These are phyloP conservation scores for Sclerotinia borealis DNA, from an alignment of 2,329 filamentous ascomycete genomes.

Conservation along the genomic window DNA sequence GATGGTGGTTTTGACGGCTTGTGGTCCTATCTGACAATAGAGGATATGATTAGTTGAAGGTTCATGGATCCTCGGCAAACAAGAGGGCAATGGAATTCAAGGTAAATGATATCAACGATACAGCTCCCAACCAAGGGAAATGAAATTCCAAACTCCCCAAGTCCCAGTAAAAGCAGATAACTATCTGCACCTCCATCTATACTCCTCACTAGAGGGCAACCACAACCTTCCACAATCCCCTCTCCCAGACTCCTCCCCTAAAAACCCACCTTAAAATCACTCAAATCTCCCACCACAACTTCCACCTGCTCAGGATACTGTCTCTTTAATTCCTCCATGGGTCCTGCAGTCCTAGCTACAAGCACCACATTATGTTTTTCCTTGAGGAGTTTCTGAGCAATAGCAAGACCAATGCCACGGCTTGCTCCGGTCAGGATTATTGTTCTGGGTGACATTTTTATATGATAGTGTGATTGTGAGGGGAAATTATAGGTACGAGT, in stretches of 20 bases:
- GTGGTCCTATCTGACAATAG: constrained; percentile 42
- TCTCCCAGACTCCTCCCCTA: background rate
- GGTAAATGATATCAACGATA: background rate
- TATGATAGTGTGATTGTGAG: background rate
- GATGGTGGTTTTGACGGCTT: constrained; percentile 59
- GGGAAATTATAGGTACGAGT: too few relatives aligned
- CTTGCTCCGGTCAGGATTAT: constrained; percentile 65
- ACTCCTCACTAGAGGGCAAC: background rate
- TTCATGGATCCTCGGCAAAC: too few relatives aligned
- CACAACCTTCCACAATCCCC: background rate
- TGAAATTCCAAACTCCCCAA: background rate
- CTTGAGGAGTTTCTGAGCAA: constrained; percentile 46
- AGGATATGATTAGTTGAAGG: background rate
- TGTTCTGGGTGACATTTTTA: constrained; percentile 49
- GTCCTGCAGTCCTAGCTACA: constrained; percentile 47
- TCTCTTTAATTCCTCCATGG: constrained; percentile 46
- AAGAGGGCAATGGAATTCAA: background rate
- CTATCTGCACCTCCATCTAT: background rate
- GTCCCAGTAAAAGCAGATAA: background rate
- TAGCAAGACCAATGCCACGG: constrained; percentile 55
- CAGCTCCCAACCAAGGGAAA: background rate
- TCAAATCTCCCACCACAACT: constrained; percentile 50
- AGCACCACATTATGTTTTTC: constrained; percentile 53
- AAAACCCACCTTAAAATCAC: constrained; percentile 42
- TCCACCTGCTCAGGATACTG: constrained; percentile 48